Conservation (phyloP, 192 early-diverging fungal genomes). For the Chytriomyces sp. region DNA sequence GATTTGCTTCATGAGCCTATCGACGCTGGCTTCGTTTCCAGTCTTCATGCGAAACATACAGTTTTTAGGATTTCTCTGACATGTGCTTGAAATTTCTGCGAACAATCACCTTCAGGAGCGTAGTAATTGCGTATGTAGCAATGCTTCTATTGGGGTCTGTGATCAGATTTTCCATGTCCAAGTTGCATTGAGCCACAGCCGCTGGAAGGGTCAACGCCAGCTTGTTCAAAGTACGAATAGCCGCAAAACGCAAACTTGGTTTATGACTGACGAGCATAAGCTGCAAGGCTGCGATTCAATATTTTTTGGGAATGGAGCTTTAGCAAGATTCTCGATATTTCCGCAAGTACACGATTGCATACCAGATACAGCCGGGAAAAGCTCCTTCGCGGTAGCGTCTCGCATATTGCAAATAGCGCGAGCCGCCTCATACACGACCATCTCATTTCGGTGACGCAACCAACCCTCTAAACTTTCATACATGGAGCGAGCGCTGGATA, state of each 20-base stretch:
- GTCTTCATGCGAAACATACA: constrained; percentile 60
- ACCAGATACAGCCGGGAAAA: constrained; percentile 92
- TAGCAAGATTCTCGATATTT: background rate
- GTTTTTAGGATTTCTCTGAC: background rate
- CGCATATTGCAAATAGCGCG: constrained; percentile 92
- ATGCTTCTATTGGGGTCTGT: constrained; percentile 96
- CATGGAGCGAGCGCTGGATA: constrained; percentile 60
- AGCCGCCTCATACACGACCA: constrained; percentile 97
- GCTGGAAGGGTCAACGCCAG: constrained; percentile 88
- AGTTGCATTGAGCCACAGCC: constrained; percentile 92
- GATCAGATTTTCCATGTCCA: constrained; percentile 98
- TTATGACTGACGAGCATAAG: constrained; percentile 93
- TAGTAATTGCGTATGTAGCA: constrained; percentile 98
- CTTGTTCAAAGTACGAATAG: constrained; percentile 95
- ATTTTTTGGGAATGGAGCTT: background rate
- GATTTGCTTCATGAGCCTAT: constrained; percentile 99
- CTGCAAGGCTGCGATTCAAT: constrained; percentile 69
- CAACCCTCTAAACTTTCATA: constrained; percentile 87
- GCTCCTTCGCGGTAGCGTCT: constrained; percentile 81
- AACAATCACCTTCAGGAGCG: constrained; percentile 78
- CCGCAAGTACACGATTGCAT: background rate
- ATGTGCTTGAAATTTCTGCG: background rate
- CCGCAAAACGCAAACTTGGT: constrained; percentile 91
- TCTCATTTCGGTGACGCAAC: constrained; percentile 94
- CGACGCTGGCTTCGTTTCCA: constrained; percentile 96